Evolutionary conservation across 148 eudicot genomes (phyloP).

Genomic region (Silene conica): DNA sequence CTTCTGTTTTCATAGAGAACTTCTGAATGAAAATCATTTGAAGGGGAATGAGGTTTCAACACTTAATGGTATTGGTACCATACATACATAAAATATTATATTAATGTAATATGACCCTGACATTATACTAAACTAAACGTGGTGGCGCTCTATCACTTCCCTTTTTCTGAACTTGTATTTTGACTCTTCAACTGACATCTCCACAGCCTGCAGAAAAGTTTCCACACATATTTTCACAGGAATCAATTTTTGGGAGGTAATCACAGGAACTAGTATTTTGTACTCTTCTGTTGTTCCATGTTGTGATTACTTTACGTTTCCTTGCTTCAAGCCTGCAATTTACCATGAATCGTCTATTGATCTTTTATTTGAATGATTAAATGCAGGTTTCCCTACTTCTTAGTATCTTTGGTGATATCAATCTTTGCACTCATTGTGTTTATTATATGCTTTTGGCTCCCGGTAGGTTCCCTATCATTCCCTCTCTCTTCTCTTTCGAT

Average conservation of each 20-base stretch:
- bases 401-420: constrained; percentile 45
- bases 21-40: too few species aligned
- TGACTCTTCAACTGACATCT: neutral
- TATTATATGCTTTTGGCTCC: constrained; percentile 45
- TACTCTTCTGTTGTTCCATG: too few species aligned
- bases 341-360: neutral
- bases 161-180: neutral
- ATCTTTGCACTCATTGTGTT: constrained; percentile 35
- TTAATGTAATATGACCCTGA: too few species aligned
- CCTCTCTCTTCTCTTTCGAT: too few species aligned
- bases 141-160: too few species aligned
- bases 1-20: neutral
- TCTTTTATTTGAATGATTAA: neutral
- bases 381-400: constrained; percentile 53
- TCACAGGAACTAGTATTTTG: neutral
- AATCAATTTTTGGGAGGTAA: constrained; percentile 57
- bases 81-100: too few species aligned
- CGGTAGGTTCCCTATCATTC: constrained; percentile 31
- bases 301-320: neutral
- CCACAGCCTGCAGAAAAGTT: constrained; percentile 59
- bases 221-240: constrained; percentile 41
- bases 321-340: neutral
- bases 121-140: too few species aligned
- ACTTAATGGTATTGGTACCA: neutral
- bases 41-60: neutral